These are phyloP conservation scores for Tuber brumale DNA, from an alignment of 495 filamentous ascomycete genomes.

Conservation along the genomic window DNA sequence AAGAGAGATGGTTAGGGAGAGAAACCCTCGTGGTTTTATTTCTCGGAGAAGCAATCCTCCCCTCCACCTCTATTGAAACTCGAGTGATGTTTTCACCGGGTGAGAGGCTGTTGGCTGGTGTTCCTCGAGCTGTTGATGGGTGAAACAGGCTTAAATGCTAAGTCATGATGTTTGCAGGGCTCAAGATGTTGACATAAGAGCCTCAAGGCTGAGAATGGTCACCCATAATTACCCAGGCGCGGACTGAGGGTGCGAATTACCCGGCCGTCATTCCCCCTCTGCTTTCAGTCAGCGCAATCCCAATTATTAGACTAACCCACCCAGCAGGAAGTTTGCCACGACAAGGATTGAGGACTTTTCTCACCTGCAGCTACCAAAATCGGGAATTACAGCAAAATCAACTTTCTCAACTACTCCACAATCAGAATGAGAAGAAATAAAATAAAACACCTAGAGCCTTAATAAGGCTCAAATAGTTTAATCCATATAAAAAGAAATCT, in stretches of 20 bases:
- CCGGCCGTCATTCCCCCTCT: background rate
- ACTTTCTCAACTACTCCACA: too few species aligned
- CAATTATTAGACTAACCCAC: too few species aligned
- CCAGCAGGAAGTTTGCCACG: too few species aligned
- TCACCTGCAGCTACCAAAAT: too few species aligned
- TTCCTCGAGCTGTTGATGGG: background rate
- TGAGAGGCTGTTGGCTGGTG: background rate
- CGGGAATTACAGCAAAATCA: too few species aligned
- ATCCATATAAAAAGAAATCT: too few species aligned
- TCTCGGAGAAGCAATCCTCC: background rate
- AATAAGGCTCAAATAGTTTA: too few species aligned
- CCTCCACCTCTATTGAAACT: background rate
- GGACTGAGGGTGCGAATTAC: background rate
- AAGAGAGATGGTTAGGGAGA: background rate
- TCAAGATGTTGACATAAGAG: background rate
- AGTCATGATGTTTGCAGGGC: background rate
- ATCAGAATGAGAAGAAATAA: too few species aligned
- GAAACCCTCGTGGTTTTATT: background rate
- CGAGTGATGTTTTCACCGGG: background rate
- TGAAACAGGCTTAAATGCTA: background rate
- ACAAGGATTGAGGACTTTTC: too few species aligned
- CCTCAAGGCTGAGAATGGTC: background rate
- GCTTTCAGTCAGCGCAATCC: background rate
- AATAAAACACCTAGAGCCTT: too few species aligned
- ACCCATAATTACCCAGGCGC: background rate